A percentile compares a stretch with the other conserved stretches of the same genome.
Evolutionary conservation across 2,329 filamentous ascomycete species (phyloP).

Genomic region (Metarhizium rileyi): DNA sequence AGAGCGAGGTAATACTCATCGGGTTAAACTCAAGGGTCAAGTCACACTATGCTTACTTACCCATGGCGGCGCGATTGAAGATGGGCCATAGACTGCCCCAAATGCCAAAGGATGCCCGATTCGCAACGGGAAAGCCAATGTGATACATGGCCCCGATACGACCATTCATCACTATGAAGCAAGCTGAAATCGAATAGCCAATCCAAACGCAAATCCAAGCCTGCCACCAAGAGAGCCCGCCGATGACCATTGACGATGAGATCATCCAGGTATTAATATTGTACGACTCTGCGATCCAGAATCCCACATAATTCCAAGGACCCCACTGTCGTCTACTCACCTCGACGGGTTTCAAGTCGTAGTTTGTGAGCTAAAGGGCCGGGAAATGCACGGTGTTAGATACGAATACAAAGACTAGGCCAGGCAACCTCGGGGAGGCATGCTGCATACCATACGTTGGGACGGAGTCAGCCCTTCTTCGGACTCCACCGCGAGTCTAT

Average conservation of each 20-base stretch:
- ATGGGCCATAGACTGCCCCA: conserved; percentile 87
- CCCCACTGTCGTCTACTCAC: conserved; percentile 73
- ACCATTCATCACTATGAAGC: conserved; percentile 68
- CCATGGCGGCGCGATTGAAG: conserved; percentile 78
- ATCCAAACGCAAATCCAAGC: conserved; percentile 83
- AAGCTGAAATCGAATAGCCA: conserved; percentile 68
- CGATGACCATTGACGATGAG: conserved; percentile 68
- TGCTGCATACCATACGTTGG: conserved; percentile 60
- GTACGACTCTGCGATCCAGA: conserved; percentile 79
- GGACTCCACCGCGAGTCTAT: conserved; percentile 60
- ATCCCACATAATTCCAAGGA: conserved; percentile 78
- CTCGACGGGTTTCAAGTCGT: conserved; percentile 75
- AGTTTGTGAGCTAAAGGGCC: conserved; percentile 57
- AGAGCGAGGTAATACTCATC: background rate
- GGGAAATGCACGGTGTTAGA: background rate
- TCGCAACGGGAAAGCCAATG: conserved; percentile 77
- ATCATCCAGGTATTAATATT: conserved; percentile 97
- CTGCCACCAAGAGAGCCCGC: conserved; percentile 83
- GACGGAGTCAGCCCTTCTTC: conserved; percentile 69
- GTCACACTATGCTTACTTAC: conserved; percentile 23
- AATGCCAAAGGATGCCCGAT: conserved; percentile 72
- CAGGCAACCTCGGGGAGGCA: no score
- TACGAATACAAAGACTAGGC: background rate
- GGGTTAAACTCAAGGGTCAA: background rate
- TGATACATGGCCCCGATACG: conserved; percentile 82